Evolutionary conservation across 345 rosid species (phyloP), one percentile per base, ranked within the genome.

Genomic region (Murraya paniculata): DNA sequence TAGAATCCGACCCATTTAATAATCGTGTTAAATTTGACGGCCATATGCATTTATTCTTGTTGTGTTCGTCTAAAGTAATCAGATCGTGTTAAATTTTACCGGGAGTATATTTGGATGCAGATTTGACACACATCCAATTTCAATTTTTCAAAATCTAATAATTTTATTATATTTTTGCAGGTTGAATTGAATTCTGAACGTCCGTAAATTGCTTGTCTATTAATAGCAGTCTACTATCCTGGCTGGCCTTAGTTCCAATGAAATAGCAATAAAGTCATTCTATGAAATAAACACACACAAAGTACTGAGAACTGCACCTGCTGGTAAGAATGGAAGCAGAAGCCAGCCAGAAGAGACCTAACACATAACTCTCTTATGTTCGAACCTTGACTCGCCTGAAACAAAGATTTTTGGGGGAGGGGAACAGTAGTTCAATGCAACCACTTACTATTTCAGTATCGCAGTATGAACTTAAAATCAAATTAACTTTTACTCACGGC

Each of bases 281-380:
- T 59, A 33, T 16, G 36, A 7, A 64, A 57, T 5, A 39, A 22
- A 30, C 45, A 33, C 27, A 11, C 31, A n/a, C 57, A 36, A 16
- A 0, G 9, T 50, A 60, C 11, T 6, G 21, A 5, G 39, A 24
- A 61, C 5, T 71, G 80, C 64, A 93, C 96, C 93, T 95, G 97
- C 84, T 93, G 98, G 82, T 92, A 93, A 70, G 88, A 77, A 62
- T 92, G 94, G 82, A 92, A 81, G 85, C 97, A 91, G 83, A 93
- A 77, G 2, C 97, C 99, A 45, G 94, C 81, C 30, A 92, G 74
- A 61, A 93, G 86, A 72, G 92, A 84, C 85, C 86, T 89, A 38
- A 84, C 18, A 70, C 84, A 89, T 27, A 93, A 85, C 83, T 89
- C 86, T 82, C 74, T 90, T 1, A 86, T 77, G 68, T 87, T 82